phyloP scores from a whole-genome alignment of 2,329 filamentous ascomycete species.

The Pseudogymnoascus sp. region DNA sequence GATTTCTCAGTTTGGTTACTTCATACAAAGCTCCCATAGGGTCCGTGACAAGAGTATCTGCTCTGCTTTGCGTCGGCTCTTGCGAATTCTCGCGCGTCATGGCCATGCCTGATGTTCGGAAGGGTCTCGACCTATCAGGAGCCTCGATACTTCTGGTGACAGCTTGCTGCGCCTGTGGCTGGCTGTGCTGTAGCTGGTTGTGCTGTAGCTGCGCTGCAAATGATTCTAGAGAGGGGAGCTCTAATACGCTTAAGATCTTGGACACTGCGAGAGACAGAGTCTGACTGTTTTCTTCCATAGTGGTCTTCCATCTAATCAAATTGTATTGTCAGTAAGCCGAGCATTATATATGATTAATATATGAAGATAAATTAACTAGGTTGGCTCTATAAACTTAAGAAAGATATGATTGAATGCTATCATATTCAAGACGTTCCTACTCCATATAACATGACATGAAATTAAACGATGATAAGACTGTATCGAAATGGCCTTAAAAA shows the following conservation, averaged over 20 bases:
- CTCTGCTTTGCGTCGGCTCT: slow-evolving; percentile 26
- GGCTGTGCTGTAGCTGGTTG: slow-evolving; percentile 11
- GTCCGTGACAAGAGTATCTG: slow-evolving; percentile 26
- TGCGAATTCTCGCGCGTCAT: slow-evolving; percentile 38
- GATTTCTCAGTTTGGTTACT: slow-evolving; percentile 41
- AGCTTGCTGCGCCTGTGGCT: slow-evolving; percentile 12
- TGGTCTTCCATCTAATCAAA: slow-evolving; percentile 36
- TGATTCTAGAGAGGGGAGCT: slow-evolving; percentile 35
- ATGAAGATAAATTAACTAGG: not conserved
- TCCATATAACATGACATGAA: not conserved
- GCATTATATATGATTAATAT: not conserved
- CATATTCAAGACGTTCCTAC: not conserved
- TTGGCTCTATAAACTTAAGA: not conserved
- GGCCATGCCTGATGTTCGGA: slow-evolving; percentile 32
- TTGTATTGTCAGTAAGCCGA: not conserved
- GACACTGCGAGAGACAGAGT: slow-evolving; percentile 39
- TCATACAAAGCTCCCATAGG: slow-evolving; percentile 48
- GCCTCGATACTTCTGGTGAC: not conserved
- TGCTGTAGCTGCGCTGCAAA: slow-evolving; percentile 17
- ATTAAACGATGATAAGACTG: not conserved
- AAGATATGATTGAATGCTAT: not conserved
- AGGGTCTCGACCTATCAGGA: slow-evolving; percentile 20
- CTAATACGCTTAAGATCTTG: slow-evolving; percentile 36
- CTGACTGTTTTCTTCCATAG: slow-evolving; percentile 34
- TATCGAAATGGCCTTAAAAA: too few species aligned